Evolutionary conservation across 2,329 filamentous ascomycete genomes (phyloP), one percentile per base, ranked within the genome.

Genomic region (Fusarium robinianum): DNA sequence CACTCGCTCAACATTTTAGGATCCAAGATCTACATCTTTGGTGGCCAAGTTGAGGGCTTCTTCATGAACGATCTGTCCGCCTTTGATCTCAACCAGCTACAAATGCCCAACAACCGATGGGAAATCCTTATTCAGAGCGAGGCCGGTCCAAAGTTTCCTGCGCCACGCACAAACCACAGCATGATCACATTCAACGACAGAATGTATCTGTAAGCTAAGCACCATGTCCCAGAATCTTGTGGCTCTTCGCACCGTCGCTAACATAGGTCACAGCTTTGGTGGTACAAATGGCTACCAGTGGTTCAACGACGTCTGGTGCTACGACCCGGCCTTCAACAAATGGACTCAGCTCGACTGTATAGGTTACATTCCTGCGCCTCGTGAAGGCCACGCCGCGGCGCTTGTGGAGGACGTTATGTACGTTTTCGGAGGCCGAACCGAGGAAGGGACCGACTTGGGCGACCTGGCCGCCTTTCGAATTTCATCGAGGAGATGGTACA

Each of bases 301-400:
- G 95, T 99, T 97, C 73, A 99, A 97, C 67, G 94, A 99, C 65
- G 94, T 99, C 33, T 99, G 94, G 94, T 89, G 85, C 38, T 99
- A 94, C 66, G 92, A 96, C 61, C 88, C 91, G 6, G 78, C 83
- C 41, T 73, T 80, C 31, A 96, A 96, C 67, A 73, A 79, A 42
- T 99, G 94, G 94, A 73, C 83, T 8, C 87, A 95, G 65, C 78
- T 96, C 42, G 92, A 97, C 63, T 99, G 94, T 66, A 96, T 97
- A 62, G 94, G 94, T 23, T 99, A 96, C 67, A 97, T 99, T 47
- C 94, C 95, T 2, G 85, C 90, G 2, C 85, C 92, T 12, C 83
- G 94, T 49, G 94, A 99, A 75, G 94, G 94, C 4, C 94, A 99
- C 67, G 91, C 95, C 9, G 90, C 94, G 10, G 85, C 92, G 4